Evolutionary conservation across 108 stramenopile species (phyloP).

Genomic region (Licmophora abbreviata): DNA sequence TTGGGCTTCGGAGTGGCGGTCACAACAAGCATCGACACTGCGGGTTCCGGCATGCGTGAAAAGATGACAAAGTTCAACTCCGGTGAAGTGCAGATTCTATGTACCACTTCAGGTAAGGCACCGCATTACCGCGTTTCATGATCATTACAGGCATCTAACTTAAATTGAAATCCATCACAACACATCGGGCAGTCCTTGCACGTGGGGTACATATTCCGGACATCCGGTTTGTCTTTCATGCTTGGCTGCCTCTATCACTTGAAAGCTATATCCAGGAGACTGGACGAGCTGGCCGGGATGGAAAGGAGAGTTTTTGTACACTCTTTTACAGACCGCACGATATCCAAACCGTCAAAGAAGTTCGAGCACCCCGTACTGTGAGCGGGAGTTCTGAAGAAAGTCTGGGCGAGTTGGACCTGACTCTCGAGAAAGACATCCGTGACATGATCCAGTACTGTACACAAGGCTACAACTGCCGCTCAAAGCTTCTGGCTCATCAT

Average conservation of each 20-base stretch:
- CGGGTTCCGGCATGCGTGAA: neutral
- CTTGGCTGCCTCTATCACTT: conserved; percentile 21
- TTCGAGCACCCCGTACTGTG: no score
- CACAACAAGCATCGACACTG: neutral
- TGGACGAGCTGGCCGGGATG: conserved; percentile 71
- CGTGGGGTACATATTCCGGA: conserved; percentile 7
- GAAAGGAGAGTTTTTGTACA: conserved; percentile 28
- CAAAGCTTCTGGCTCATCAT: neutral
- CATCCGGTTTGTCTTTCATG: conserved; percentile 12
- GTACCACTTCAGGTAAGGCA: neutral
- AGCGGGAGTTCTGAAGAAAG: neutral
- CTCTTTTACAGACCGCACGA: conserved; percentile 19
- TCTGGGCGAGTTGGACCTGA: neutral
- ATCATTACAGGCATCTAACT: neutral
- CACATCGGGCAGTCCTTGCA: neutral
- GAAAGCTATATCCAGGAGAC: conserved; percentile 52
- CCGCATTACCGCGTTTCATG: neutral
- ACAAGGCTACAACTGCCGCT: neutral
- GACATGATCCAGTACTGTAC: neutral
- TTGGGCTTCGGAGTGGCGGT: neutral
- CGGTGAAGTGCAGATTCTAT: conserved; percentile 2
- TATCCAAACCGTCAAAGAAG: neutral
- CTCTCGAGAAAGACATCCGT: neutral
- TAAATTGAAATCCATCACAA: neutral
- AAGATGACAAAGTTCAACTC: conserved; percentile 3